Evolutionary conservation across 495 filamentous ascomycete genomes (phyloP).

Genomic region (Apiosordaria backusii): DNA sequence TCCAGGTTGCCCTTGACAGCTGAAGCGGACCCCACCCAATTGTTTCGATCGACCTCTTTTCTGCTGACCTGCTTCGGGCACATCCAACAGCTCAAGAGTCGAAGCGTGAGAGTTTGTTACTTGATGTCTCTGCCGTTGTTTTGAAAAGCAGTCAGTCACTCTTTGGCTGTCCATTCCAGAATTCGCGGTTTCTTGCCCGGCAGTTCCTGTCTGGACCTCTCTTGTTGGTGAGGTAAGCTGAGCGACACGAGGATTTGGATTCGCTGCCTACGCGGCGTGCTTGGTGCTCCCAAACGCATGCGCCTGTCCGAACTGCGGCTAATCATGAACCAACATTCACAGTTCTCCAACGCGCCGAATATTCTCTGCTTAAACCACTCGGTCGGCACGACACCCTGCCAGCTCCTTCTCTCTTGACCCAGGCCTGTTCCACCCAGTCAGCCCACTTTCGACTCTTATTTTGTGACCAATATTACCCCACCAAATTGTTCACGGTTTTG

Average conservation of each 20-base stretch:
- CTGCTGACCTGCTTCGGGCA: background rate
- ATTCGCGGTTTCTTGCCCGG: background rate
- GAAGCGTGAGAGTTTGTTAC: background rate
- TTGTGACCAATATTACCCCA: background rate
- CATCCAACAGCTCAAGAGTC: background rate
- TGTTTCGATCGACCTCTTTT: slow-evolving; percentile 12
- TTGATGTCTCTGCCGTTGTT: background rate
- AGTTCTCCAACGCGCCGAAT: slow-evolving; percentile 6
- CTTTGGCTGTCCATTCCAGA: background rate
- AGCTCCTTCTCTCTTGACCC: background rate
- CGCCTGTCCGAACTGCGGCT: background rate
- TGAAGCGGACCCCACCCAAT: slow-evolving; percentile 13
- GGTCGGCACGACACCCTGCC: background rate
- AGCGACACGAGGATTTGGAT: background rate
- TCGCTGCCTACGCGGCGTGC: background rate
- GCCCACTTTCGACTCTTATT: background rate
- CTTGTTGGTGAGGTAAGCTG: background rate
- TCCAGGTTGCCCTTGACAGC: slow-evolving; percentile 22
- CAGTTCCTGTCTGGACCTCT: background rate
- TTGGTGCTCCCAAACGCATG: background rate
- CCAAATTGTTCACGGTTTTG: background rate
- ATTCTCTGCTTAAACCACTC: background rate
- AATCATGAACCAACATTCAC: slow-evolving; percentile 1
- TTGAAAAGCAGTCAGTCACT: background rate
- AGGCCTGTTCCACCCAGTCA: background rate